These are phyloP conservation scores for Grosmannia huntii DNA, from an alignment of 2,329 filamentous ascomycete species.

Conservation along the genomic window DNA sequence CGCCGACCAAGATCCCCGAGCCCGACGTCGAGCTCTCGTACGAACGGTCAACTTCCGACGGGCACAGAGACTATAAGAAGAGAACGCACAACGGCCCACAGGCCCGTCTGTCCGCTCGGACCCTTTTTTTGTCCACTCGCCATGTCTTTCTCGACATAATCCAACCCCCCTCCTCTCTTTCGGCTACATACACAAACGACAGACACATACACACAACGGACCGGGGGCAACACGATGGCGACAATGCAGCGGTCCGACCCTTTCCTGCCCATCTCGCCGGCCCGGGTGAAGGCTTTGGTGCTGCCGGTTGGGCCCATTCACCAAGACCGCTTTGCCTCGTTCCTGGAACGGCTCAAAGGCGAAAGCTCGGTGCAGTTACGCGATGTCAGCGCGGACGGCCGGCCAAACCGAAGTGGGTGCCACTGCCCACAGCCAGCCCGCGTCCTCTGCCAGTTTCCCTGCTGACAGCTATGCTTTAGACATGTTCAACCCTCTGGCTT, in stretches of 20 bases:
- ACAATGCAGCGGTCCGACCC: conserved; percentile 47
- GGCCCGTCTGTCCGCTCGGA: not conserved
- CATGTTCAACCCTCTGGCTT: conserved; percentile 86
- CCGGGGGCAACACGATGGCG: not conserved
- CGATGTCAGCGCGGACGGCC: conserved; percentile 73
- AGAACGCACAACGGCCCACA: not conserved
- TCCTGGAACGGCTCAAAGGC: conserved; percentile 63
- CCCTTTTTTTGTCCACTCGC: not conserved
- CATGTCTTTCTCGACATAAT: conserved; percentile 4
- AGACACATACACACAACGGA: not conserved
- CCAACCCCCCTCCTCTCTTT: not conserved
- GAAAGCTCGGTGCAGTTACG: conserved; percentile 75
- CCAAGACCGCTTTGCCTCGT: conserved; percentile 63
- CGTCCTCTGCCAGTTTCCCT: no score
- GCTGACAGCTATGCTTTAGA: conserved; percentile 34
- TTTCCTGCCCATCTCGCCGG: conserved; percentile 80
- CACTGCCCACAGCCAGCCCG: not conserved
- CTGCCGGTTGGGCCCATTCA: conserved; percentile 81
- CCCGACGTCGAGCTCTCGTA: not conserved
- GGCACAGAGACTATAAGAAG: not conserved
- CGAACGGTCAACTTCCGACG: not conserved
- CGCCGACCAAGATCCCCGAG: not conserved
- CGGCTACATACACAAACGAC: not conserved
- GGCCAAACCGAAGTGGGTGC: conserved; percentile 72
- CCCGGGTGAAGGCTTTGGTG: conserved; percentile 76